Evolutionary conservation across 495 filamentous ascomycete species (phyloP).

Genomic region (Xylaria acuta): DNA sequence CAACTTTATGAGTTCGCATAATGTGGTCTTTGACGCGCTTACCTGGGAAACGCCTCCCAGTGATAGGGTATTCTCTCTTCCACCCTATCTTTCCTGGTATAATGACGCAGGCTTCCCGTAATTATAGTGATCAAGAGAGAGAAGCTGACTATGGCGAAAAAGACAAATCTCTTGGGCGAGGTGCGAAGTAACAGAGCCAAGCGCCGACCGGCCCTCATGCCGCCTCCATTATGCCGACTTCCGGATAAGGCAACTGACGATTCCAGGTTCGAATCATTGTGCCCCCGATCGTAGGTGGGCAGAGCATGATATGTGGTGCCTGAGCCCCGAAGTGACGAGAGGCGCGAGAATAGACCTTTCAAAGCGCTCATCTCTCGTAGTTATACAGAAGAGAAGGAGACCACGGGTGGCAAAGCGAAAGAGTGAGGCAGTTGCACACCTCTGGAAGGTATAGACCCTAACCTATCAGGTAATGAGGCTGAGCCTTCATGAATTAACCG

Average conservation of each 20-base stretch:
- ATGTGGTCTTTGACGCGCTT: conserved; percentile 26
- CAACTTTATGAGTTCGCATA: background rate
- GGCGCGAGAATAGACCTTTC: conserved; percentile 29
- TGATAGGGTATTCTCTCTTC: conserved; percentile 35
- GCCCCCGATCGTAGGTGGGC: conserved; percentile 35
- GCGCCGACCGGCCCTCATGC: conserved; percentile 26
- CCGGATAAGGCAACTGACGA: conserved; percentile 32
- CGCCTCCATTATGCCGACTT: conserved; percentile 28
- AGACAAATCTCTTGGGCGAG: conserved; percentile 36
- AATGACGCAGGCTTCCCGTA: conserved; percentile 34
- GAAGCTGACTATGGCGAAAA: conserved; percentile 32
- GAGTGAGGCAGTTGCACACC: background rate
- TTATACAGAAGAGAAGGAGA: background rate
- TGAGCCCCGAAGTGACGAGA: conserved; percentile 30
- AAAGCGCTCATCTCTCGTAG: conserved; percentile 34
- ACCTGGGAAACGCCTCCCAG: conserved; percentile 32
- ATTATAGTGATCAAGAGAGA: conserved; percentile 32
- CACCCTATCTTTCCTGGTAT: conserved; percentile 24
- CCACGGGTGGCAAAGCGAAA: background rate
- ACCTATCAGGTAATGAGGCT: background rate
- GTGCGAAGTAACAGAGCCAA: conserved; percentile 32
- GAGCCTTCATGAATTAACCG: background rate
- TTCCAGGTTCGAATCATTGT: conserved; percentile 30
- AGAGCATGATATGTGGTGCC: conserved; percentile 31
- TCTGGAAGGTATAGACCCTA: background rate